A percentile compares a stretch with the other conserved stretches of the same genome.
phyloP scores from a whole-genome alignment of 768 basidiomycete genomes.

The Rubroboletus satanas region DNA sequence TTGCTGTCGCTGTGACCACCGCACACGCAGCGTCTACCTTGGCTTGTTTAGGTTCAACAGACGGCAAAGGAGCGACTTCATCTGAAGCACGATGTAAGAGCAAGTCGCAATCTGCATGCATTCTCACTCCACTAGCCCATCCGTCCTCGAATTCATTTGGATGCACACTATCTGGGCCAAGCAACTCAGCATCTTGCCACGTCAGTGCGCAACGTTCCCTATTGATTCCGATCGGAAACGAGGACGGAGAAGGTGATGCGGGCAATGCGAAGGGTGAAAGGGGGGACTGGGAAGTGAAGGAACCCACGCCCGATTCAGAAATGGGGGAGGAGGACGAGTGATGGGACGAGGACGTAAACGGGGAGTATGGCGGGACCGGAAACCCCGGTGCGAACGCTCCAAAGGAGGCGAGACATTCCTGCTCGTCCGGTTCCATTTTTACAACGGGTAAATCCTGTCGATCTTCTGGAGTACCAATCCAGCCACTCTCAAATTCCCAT shows the following conservation, averaged over 20 bases:
- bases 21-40: not conserved
- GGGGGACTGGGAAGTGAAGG: slow-evolving; percentile 13
- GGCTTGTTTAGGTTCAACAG: slow-evolving; percentile 2
- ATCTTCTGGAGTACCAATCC: slow-evolving; percentile 17
- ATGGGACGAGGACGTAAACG: slow-evolving; percentile 16
- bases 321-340: slow-evolving; percentile 17
- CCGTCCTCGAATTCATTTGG: slow-evolving; percentile 40
- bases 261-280: slow-evolving; percentile 14
- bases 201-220: slow-evolving; percentile 24
- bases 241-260: slow-evolving; percentile 6
- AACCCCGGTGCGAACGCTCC: slow-evolving; percentile 3
- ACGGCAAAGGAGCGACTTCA: not conserved
- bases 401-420: slow-evolving; percentile 24
- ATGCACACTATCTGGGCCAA: slow-evolving; percentile 44
- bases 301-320: slow-evolving; percentile 15
- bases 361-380: slow-evolving; percentile 19
- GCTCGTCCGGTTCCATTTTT: slow-evolving; percentile 43
- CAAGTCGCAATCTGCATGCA: slow-evolving; percentile 8
- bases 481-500: slow-evolving; percentile 33
- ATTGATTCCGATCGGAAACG: slow-evolving; percentile 6
- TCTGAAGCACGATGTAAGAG: slow-evolving; percentile 6
- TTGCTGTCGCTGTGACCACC: slow-evolving; percentile 5
- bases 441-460: slow-evolving; percentile 24
- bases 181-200: slow-evolving; percentile 44
- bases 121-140: slow-evolving; percentile 25